A percentile compares a stretch with the other conserved stretches of the same genome.
These are phyloP conservation scores for Trichoderma sp. DNA, from an alignment of 2,329 filamentous ascomycete genomes.

Conservation along the genomic window DNA sequence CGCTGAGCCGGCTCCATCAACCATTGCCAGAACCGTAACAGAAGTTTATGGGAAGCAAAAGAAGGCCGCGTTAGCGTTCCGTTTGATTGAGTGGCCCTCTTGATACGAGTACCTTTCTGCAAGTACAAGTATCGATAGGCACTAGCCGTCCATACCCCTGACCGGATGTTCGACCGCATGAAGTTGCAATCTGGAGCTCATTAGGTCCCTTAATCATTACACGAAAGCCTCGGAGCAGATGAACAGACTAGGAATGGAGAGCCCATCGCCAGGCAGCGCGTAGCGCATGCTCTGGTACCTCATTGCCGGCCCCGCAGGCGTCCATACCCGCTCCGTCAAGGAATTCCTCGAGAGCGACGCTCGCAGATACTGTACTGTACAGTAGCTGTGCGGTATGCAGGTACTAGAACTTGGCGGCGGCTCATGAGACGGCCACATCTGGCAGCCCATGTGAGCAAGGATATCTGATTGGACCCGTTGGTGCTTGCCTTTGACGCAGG, in stretches of 20 bases:
- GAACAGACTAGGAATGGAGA: slow-evolving; percentile 25
- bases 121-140: not conserved
- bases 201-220: slow-evolving; percentile 23
- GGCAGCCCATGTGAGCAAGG: slow-evolving; percentile 4
- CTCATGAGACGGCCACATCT: slow-evolving; percentile 30
- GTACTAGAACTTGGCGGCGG: slow-evolving; percentile 22
- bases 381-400: not conserved
- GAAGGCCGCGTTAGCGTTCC: not conserved
- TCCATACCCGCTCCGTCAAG: slow-evolving; percentile 15
- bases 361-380: not conserved
- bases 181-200: slow-evolving; percentile 22
- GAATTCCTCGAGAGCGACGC: slow-evolving; percentile 7
- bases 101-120: not conserved
- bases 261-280: slow-evolving; percentile 3
- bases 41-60: not conserved
- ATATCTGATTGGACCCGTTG: slow-evolving; percentile 14
- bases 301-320: slow-evolving; percentile 10
- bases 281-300: slow-evolving; percentile 6
- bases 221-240: slow-evolving; percentile 20
- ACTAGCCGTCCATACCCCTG: slow-evolving; percentile 19
- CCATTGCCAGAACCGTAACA: slow-evolving; percentile 5
- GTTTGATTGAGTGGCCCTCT: slow-evolving; percentile 13
- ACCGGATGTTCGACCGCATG: slow-evolving; percentile 25
- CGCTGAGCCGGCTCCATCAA: slow-evolving; percentile 5
- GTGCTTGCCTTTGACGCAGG: slow-evolving; percentile 9